Percentiles rank a stretch among this genome's conserved stretches.
Conservation (phyloP, 208 protist genomes). For the Crithidia thermophila region DNA sequence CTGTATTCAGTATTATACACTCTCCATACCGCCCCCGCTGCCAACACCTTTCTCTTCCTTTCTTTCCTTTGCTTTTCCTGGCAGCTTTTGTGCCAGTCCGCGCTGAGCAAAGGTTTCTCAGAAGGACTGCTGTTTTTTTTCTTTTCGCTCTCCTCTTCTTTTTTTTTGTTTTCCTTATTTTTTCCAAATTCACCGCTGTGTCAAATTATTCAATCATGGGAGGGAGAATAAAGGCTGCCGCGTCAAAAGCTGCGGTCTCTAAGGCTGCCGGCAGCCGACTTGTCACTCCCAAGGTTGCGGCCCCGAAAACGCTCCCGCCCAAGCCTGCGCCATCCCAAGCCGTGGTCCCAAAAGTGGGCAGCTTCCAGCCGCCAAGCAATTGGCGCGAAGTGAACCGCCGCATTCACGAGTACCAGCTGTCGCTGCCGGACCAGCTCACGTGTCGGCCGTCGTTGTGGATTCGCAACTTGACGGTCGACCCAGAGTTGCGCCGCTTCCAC, state of each 20-base stretch:
- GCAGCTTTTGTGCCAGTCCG: too few relatives aligned
- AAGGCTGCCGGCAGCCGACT: too few relatives aligned
- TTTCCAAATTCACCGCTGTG: too few relatives aligned
- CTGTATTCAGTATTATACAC: too few relatives aligned
- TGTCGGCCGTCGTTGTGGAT: conserved; percentile 74
- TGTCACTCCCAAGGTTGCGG: too few relatives aligned
- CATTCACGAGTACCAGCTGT: conserved; percentile 51
- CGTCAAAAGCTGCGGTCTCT: not conserved
- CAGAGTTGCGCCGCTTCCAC: conserved; percentile 76
- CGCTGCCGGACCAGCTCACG: conserved; percentile 75
- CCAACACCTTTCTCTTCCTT: not conserved
- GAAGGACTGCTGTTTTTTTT: too few relatives aligned
- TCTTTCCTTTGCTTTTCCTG: not conserved
- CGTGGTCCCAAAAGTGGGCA: too few relatives aligned
- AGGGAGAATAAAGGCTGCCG: not conserved
- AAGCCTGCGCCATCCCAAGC: too few relatives aligned
- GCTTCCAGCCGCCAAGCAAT: conserved; percentile 44
- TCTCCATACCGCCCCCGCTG: too few relatives aligned
- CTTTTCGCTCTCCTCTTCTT: not conserved
- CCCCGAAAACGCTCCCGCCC: too few relatives aligned
- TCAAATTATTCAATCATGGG: too few relatives aligned
- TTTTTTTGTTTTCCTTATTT: not conserved
- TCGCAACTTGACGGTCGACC: conserved; percentile 37
- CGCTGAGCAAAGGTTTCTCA: too few relatives aligned
- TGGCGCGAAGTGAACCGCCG: conserved; percentile 61